Evolutionary conservation across 768 basidiomycete species (phyloP).

Genomic region (Collybia mongolica): DNA sequence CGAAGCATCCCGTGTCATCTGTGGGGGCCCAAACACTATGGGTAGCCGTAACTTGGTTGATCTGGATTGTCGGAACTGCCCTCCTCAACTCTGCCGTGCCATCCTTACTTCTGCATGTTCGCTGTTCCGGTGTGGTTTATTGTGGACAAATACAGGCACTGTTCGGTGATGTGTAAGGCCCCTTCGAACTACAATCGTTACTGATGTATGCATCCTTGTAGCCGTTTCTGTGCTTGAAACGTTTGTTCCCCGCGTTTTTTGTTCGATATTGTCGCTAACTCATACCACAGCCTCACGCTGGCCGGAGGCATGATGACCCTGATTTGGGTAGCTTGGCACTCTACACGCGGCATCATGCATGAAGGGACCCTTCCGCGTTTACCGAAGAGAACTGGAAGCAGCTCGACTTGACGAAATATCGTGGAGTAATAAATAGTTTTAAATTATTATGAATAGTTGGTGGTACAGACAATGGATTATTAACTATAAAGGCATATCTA

Average conservation of each 20-base stretch:
- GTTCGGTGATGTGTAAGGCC: conserved; percentile 38
- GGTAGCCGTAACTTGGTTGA: conserved; percentile 55
- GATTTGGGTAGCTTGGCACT: conserved; percentile 53
- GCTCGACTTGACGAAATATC: too few species aligned
- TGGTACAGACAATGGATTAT: too few species aligned
- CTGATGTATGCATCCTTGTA: conserved; percentile 11
- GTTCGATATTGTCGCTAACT: neutral
- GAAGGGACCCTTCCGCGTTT: too few species aligned
- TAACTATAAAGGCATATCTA: neutral
- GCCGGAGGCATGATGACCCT: conserved; percentile 47
- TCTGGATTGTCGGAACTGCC: conserved; percentile 60
- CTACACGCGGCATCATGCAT: conserved; percentile 33
- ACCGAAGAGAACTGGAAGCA: too few species aligned
- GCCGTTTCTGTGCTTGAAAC: conserved; percentile 52
- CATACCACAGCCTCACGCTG: conserved; percentile 37
- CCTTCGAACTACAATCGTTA: neutral
- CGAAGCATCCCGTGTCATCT: conserved; percentile 50
- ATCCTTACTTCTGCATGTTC: conserved; percentile 33
- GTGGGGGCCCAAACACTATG: conserved; percentile 60
- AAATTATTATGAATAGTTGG: too few species aligned
- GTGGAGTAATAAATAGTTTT: too few species aligned
- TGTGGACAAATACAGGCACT: conserved; percentile 56
- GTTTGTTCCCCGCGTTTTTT: conserved; percentile 28
- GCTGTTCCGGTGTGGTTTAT: conserved; percentile 47
- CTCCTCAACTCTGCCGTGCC: conserved; percentile 51